Base-by-base conservation (phyloP, 805 yeast genomes). In the Candida bentonensis region DNA sequence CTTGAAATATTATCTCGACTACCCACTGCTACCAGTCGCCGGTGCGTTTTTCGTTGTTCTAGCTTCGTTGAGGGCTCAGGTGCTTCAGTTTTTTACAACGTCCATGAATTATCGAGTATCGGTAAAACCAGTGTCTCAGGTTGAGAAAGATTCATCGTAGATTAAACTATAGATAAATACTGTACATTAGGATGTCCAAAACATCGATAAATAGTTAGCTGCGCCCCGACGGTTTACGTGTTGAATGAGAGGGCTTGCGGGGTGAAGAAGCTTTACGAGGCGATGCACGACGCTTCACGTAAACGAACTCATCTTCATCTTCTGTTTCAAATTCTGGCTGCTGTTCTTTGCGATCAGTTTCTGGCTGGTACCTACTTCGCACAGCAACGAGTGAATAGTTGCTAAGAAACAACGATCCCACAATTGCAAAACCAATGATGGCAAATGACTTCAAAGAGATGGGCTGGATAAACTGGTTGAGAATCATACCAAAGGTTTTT, bases 401-500 rank as follows among this genome's bases (percentile, higher is more conserved):
- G 25, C 59, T 51, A 2, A 61, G 51, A 22, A 57, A 28, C 11
- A 59, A 51, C 15, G 61, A 52, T 1, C 64, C 63, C 0, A 52
- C 54, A 39, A 56, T 51, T 13, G 56, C 47, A 11, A 47, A 27
- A 1, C 54, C 44, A 15, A 61, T 40, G 44, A 59, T 58, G 3
- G 74, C 49, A 56, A 82, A 68, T 2, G 87, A 67, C 57, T 82
- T 79, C 73, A 83, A 72, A 25, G 79, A 74, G 30, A 85, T 79
- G 2, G 84, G 81, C 46, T 70, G 74, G 21, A 83, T 62, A 53
- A 85, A 85, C 1, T 87, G 77, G 60, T 86, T 82, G 40, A 86
- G 65, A 4, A 84, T 82, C 49, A 82, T 89, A 1, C 94, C 94
- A 52, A 85, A 70, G 0, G 89, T 79, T 56, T 80, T 87, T 0